Percentiles rank a stretch among this genome's conserved stretches.
Conservation (phyloP, 345 rosid species). For the Syzygium aromaticum region DNA sequence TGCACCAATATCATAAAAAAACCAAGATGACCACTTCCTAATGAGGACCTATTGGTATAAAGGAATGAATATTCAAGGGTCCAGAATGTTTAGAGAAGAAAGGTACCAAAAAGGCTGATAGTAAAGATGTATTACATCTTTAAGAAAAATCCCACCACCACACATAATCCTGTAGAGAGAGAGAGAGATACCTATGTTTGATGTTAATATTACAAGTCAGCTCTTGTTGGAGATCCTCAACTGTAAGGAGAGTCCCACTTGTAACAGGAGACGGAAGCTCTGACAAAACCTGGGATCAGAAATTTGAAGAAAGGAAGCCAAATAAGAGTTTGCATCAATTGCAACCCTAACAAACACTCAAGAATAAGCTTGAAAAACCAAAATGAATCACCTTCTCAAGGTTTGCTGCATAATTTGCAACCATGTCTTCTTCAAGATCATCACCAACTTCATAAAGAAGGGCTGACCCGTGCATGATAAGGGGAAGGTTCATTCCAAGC, state of each 20-base stretch:
- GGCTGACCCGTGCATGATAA: conserved; percentile 68
- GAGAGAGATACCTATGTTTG: conserved; percentile 73
- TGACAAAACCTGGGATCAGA: conserved; percentile 41
- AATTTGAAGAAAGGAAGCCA: neutral
- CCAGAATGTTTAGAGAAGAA: neutral
- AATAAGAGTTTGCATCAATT: neutral
- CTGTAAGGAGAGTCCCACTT: conserved; percentile 58
- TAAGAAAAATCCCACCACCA: neutral
- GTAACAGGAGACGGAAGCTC: conserved; percentile 78
- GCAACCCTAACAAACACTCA: neutral
- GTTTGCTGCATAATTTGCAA: conserved; percentile 71
- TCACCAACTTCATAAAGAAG: conserved; percentile 98
- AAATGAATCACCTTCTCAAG: conserved; percentile 68
- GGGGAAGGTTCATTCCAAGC: conserved; percentile 89
- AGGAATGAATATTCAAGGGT: neutral
- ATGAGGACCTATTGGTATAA: neutral
- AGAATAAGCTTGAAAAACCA: neutral
- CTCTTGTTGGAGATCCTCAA: conserved; percentile 94
- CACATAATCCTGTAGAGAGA: neutral
- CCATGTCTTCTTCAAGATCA: conserved; percentile 80
- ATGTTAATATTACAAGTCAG: conserved; percentile 71
- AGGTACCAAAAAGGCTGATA: neutral
- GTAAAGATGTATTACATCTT: neutral
- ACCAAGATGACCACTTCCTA: neutral
- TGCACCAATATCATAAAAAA: neutral